Evolutionary conservation across 164 flowering plant genomes (phyloP), one percentile per base, ranked within the genome.

Genomic region (Stephania japonica): DNA sequence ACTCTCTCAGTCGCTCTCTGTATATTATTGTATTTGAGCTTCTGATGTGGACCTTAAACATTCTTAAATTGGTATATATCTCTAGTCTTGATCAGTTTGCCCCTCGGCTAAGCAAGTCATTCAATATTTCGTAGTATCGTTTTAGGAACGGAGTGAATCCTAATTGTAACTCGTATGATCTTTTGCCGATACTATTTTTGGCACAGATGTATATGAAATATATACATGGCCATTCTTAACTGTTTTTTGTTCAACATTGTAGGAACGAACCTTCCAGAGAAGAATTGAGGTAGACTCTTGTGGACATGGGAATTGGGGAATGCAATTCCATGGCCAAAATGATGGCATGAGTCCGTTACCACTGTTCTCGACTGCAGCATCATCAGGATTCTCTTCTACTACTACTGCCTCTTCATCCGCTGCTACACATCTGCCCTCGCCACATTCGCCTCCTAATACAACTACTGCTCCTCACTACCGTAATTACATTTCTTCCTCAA

Each of bases 301-400:
- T 42, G 75, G 80, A 67, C 53, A 67, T 71, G 44, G 83, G 6
- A 81, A 78, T 81, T 80, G 86, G 90, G 76, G 85, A 61, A 83
- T 87, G 89, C 80, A 85, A 74, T 69, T 78, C 41, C 81, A 80
- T 0, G 78, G 79, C 56, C 83, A 79, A 21, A 77, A 70, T 56
- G 56, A 69, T 5, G 49, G 68, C 68, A 62, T 78, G 7, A 70
- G 71, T 62, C 69, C 85, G 75, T 74, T 80, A 73, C 78, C 87
- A 71, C 50, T 81, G 67, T 79, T 84, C 67, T 80, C 87, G 59
- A 69, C 79, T 79, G 97, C 97, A 90, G 97, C 97, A 92, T 92
- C 97, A 90, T 91, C 97, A 91, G 97, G 97, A 91, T 91, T 91
- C 97, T 75, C 86, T 53, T 72, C 84, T 13, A 69, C 73, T 6